Conservation (phyloP, 768 basidiomycete genomes). For the Coprinopsis marcescibilis region DNA sequence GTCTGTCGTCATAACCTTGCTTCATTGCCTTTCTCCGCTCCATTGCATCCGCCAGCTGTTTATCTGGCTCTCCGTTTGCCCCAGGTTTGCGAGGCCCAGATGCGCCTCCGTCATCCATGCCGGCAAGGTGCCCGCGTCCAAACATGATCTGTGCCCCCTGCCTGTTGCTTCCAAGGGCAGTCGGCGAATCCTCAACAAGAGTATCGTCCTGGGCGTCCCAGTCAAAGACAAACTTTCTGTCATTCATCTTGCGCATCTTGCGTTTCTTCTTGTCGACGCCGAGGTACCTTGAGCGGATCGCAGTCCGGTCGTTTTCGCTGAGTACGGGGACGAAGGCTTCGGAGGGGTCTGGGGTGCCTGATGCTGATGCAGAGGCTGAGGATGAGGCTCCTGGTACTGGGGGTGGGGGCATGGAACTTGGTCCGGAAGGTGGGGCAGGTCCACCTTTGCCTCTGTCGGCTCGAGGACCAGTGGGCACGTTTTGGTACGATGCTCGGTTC, state of each 20-base stretch:
- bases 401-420: conserved; percentile 39
- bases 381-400: conserved; percentile 18
- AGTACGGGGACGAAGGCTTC: conserved; percentile 54
- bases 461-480: conserved; percentile 81
- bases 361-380: conserved; percentile 34
- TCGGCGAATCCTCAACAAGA: conserved; percentile 69
- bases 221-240: conserved; percentile 98
- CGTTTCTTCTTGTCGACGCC: conserved; percentile 94
- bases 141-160: conserved; percentile 88
- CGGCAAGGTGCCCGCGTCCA: conserved; percentile 76
- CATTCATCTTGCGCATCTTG: conserved; percentile 90
- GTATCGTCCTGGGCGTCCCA: conserved; percentile 99
- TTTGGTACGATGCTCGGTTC: conserved; percentile 46
- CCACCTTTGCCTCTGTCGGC: conserved; percentile 56
- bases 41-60: conserved; percentile 75
- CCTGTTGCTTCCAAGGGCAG: conserved; percentile 60
- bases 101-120: conserved; percentile 65
- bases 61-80: conserved; percentile 25
- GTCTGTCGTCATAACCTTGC: conserved; percentile 84
- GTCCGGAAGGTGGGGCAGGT: conserved; percentile 25
- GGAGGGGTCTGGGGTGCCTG: conserved; percentile 25
- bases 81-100: conserved; percentile 31
- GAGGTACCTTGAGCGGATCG: conserved; percentile 89
- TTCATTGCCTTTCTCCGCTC: conserved; percentile 80
- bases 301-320: conserved; percentile 74